phyloP scores from a whole-genome alignment of 192 early-diverging fungal genomes.

The Podila minutissima region DNA sequence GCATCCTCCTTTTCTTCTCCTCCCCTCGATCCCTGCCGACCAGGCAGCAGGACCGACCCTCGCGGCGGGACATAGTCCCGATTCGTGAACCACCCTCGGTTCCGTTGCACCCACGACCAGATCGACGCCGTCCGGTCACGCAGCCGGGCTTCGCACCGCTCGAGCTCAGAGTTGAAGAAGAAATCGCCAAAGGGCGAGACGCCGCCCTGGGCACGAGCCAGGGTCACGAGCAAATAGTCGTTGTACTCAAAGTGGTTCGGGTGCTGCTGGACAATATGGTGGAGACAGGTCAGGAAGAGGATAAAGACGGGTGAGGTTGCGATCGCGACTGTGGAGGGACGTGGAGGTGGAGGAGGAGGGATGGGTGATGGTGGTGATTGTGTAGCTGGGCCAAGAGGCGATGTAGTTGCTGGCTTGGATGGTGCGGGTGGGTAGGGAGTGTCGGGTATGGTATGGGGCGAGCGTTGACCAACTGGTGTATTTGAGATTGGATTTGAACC shows the following conservation, averaged over 20 bases:
- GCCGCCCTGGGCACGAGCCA: constrained; percentile 39
- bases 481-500: neutral
- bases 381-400: neutral
- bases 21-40: neutral
- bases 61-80: constrained; percentile 13
- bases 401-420: no score
- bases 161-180: constrained; percentile 51
- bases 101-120: constrained; percentile 49
- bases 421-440: neutral
- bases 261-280: constrained; percentile 52
- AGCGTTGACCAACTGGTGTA: neutral
- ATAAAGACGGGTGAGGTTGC: constrained; percentile 53
- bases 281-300: constrained; percentile 54
- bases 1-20: neutral
- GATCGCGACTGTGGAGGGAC: constrained; percentile 6
- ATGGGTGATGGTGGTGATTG: neutral
- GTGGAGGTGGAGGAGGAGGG: neutral
- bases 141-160: constrained; percentile 23
- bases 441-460: neutral
- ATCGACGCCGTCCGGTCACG: constrained; percentile 43
- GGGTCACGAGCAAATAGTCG: constrained; percentile 47
- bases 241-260: constrained; percentile 54
- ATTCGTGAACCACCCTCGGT: constrained; percentile 51
- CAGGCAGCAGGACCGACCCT: neutral
- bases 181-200: constrained; percentile 57